Percentiles rank a stretch among this genome's conserved stretches.
Evolutionary conservation across 1,284 basidiomycete species (phyloP).

Genomic region (Heimioporus punctisporus): DNA sequence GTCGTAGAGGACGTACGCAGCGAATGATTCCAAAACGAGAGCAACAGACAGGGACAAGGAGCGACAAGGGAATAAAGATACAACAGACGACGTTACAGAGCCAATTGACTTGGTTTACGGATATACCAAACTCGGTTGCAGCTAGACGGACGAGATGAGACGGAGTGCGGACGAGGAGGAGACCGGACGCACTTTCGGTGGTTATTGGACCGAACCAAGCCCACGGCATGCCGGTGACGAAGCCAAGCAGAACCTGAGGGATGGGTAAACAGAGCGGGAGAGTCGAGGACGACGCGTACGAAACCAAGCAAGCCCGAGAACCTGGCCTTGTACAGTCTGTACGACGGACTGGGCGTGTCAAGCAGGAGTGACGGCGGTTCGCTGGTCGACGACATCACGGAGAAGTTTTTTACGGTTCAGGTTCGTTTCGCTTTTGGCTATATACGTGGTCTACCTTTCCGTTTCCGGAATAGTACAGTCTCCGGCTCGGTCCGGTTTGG

Average conservation of each 20-base stretch:
- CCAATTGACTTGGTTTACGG: slow-evolving; percentile 75
- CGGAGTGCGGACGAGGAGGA: too few relatives aligned
- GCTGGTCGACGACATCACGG: too few relatives aligned
- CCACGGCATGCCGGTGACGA: slow-evolving; percentile 64
- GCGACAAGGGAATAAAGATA: slow-evolving; percentile 61
- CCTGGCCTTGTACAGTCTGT: slow-evolving; percentile 66
- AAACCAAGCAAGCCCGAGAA: slow-evolving; percentile 67
- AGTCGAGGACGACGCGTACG: slow-evolving; percentile 37
- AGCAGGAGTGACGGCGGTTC: not conserved
- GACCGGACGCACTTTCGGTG: slow-evolving; percentile 49
- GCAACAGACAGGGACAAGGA: slow-evolving; percentile 57
- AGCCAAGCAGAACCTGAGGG: slow-evolving; percentile 58
- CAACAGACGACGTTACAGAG: slow-evolving; percentile 67
- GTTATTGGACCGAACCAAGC: slow-evolving; percentile 82
- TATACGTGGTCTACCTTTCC: slow-evolving; percentile 8
- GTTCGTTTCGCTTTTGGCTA: too few relatives aligned
- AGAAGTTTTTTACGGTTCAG: too few relatives aligned
- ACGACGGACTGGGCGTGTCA: slow-evolving; percentile 30
- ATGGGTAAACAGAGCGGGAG: not conserved
- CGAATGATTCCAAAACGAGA: slow-evolving; percentile 59
- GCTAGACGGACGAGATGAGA: slow-evolving; percentile 37
- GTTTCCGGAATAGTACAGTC: slow-evolving; percentile 25
- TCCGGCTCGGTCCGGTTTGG: slow-evolving; percentile 6
- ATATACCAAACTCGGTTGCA: slow-evolving; percentile 59
- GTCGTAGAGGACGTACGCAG: slow-evolving; percentile 50